phyloP scores from a whole-genome alignment of 2,329 filamentous ascomycete genomes.

The Rutstroemia sp. region DNA sequence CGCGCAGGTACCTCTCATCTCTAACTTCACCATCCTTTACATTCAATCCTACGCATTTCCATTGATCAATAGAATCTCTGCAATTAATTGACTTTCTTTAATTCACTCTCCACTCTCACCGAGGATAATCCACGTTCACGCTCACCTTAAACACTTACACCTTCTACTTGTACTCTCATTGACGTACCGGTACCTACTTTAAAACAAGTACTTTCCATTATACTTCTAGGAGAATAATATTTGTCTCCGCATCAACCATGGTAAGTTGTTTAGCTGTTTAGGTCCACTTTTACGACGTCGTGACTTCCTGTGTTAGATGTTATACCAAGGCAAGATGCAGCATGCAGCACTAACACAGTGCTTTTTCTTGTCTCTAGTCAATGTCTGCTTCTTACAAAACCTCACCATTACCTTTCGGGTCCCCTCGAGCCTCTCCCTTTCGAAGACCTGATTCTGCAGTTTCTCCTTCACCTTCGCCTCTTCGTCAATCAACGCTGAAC shows the following conservation, averaged over 20 bases:
- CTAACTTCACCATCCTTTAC: too few relatives aligned
- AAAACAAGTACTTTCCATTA: not conserved
- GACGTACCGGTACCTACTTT: too few relatives aligned
- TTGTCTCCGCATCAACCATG: slow-evolving; percentile 8
- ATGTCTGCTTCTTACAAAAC: slow-evolving; percentile 53
- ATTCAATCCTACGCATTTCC: too few relatives aligned
- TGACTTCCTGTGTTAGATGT: slow-evolving; percentile 4
- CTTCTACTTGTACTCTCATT: not conserved
- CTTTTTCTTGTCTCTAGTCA: slow-evolving; percentile 8
- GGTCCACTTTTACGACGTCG: slow-evolving; percentile 7
- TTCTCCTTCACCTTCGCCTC: slow-evolving; percentile 58
- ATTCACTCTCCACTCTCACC: too few relatives aligned
- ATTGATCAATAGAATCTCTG: too few relatives aligned
- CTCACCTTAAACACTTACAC: too few relatives aligned
- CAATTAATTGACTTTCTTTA: too few relatives aligned
- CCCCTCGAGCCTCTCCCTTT: slow-evolving; percentile 61
- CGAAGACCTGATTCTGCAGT: slow-evolving; percentile 46
- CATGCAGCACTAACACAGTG: slow-evolving; percentile 3
- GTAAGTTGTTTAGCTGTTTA: slow-evolving; percentile 3
- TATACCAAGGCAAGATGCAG: slow-evolving; percentile 1
- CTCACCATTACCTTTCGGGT: slow-evolving; percentile 64
- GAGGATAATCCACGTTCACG: too few relatives aligned
- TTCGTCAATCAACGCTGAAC: slow-evolving; percentile 54
- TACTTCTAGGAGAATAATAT: not conserved
- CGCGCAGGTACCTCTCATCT: too few relatives aligned